A percentile compares a stretch with the other conserved stretches of the same genome.
Evolutionary conservation across 306 rosid species (phyloP).

Genomic region (Styphnolobium japonicum): DNA sequence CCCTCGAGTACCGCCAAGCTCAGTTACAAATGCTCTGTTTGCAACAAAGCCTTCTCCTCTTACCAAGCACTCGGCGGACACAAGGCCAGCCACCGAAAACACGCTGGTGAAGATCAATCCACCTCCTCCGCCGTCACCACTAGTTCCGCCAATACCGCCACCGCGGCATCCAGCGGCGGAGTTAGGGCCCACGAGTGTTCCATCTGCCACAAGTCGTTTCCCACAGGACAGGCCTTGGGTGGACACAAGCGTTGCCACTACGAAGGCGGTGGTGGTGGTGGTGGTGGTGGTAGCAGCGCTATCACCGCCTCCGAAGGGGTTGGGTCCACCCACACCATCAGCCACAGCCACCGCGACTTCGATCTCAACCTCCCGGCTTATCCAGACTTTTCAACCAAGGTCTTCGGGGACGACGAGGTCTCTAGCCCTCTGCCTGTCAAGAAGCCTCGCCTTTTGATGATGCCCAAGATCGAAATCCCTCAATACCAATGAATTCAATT

Average conservation of each 20-base stretch:
- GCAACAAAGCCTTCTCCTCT: conserved; percentile 75
- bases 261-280: conserved; percentile 63
- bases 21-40: conserved; percentile 83
- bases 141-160: conserved; percentile 41
- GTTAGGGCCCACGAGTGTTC: conserved; percentile 79
- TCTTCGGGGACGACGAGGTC: conserved; percentile 81
- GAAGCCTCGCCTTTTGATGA: conserved; percentile 54
- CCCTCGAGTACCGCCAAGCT: conserved; percentile 24
- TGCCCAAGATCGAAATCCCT: conserved; percentile 50
- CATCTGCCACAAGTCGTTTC: conserved; percentile 87
- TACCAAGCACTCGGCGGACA: conserved; percentile 98
- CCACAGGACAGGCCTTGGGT: conserved; percentile 94
- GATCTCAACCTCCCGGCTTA: conserved; percentile 90
- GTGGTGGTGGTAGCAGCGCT: conserved; percentile 41
- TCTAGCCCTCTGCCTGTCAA: conserved; percentile 78
- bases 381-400: conserved; percentile 55
- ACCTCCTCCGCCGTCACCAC: conserved; percentile 68
- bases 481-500: conserved; percentile 7
- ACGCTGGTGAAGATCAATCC: conserved; percentile 50
- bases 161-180: conserved; percentile 38
- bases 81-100: conserved; percentile 90
- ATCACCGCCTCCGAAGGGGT: conserved; percentile 79
- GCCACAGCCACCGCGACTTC: conserved; percentile 58
- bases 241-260: conserved; percentile 99
- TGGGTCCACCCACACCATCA: conserved; percentile 66